Base-by-base conservation (phyloP, 2,329 filamentous ascomycete genomes). In the Cladosporium oxysporum region DNA sequence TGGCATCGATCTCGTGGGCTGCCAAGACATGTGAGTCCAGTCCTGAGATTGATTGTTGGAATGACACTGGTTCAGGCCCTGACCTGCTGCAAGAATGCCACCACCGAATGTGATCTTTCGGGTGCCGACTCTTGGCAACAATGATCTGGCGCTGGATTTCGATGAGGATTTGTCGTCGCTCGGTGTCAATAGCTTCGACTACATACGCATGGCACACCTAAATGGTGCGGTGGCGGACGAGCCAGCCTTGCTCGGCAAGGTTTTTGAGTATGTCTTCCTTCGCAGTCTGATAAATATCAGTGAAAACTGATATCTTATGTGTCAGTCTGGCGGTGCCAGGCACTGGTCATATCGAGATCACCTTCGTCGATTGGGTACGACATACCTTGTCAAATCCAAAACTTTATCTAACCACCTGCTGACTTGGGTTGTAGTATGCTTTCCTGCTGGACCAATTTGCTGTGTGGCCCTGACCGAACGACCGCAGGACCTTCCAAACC, bases 91-190 rank as follows among this genome's bases (percentile, higher is more conserved):
- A 21, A 47, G 41, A 47, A 47, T 8, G 41, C 41, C 41, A 11
- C 41, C 41, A 12, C 41, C 18, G 3, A 61, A 61, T 18, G 58
- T 26, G 10, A 33, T 61, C 8, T 61, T 44, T 29, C 18, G 44
- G 10, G 58, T 50, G 18, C 58, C 58, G 5, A 35, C 44, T 3
- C 44, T 35, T 2, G 44, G 44, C 21, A 26, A 26, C n/a, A 21
- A 21, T 12, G 10, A 21, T 12, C 8, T 47, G 41, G 41, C 58
- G 10, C 44, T 61, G 10, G 44, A 61, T 12, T 50, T 61, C n/a
- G 58, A 61, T 5, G 58, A 61, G 10, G 58, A 61, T 18, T 7
- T 61, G 26, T 61, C 58, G 58, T 35, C 29, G 6, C 44, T 61
- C 5, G 58, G 58, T 2, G 10, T 50, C 11, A 29, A 44, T 5